A percentile compares a stretch with the other conserved stretches of the same genome.
Conservation (phyloP, 2,329 filamentous ascomycete species). For the Hymenoscyphus scutula region DNA sequence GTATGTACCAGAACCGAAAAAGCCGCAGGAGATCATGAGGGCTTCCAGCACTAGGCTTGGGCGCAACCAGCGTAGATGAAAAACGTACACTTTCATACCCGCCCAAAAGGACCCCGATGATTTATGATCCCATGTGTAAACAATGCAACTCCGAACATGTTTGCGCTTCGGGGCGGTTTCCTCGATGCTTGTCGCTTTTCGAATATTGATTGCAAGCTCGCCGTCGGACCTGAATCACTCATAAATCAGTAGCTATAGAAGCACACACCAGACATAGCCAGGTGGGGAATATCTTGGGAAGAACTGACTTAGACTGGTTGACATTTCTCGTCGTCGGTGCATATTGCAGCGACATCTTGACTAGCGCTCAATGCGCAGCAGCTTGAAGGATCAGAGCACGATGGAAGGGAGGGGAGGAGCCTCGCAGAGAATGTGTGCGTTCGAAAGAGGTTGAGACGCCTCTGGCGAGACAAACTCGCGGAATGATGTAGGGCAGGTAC, state of each 20-base stretch:
- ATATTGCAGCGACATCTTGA: slow-evolving; percentile 33
- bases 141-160: slow-evolving; percentile 96
- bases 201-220: slow-evolving; percentile 68
- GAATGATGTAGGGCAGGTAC: not conserved
- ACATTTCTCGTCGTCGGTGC: slow-evolving; percentile 34
- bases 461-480: not conserved
- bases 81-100: slow-evolving; percentile 91
- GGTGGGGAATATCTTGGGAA: no score
- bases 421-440: slow-evolving; percentile 8
- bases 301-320: slow-evolving; percentile 36
- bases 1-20: not conserved
- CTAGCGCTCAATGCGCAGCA: slow-evolving; percentile 23
- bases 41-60: not conserved
- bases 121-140: slow-evolving; percentile 99
- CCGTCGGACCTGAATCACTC: slow-evolving; percentile 56
- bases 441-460: not conserved
- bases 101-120: slow-evolving; percentile 94
- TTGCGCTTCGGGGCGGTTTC: slow-evolving; percentile 74
- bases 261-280: not conserved
- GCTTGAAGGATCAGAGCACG: not conserved
- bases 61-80: not conserved
- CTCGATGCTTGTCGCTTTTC: slow-evolving; percentile 66
- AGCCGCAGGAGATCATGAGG: not conserved
- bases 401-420: not conserved
- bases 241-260: slow-evolving; percentile 15